Percentiles rank a stretch among this genome's conserved stretches.
These are phyloP conservation scores for Amniculicola lignicola DNA, from an alignment of 495 filamentous ascomycete species.

Conservation along the genomic window DNA sequence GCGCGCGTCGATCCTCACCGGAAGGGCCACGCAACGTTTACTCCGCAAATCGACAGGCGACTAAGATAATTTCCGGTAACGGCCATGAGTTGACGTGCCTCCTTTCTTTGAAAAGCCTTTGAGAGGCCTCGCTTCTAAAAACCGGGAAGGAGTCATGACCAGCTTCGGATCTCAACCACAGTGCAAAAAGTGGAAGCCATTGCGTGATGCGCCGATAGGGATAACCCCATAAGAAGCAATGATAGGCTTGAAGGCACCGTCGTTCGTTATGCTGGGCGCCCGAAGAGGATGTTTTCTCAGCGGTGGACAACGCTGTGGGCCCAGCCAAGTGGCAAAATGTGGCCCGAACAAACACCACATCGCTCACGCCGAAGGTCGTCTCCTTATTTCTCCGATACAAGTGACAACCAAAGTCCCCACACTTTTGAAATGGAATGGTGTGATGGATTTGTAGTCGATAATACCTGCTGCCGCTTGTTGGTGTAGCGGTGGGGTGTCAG, in stretches of 20 bases:
- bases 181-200: not conserved
- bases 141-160: not conserved
- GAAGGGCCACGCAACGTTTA: no score
- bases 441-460: not conserved
- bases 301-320: not conserved
- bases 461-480: not conserved
- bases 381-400: not conserved
- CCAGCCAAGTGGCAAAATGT: not conserved
- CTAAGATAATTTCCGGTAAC: no score
- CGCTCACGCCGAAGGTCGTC: not conserved
- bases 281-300: not conserved
- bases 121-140: no score
- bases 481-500: slow-evolving; percentile 9
- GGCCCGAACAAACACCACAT: not conserved
- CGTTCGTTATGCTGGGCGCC: not conserved
- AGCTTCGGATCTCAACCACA: not conserved
- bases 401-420: not conserved
- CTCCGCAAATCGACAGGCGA: no score
- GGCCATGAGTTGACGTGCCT: no score
- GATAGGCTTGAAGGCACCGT: not conserved
- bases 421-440: not conserved
- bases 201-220: not conserved
- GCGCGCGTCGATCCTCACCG: no score
- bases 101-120: no score
- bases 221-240: not conserved